Evolutionary conservation across 805 yeast genomes (phyloP).

Genomic region (Spathaspora girioi): DNA sequence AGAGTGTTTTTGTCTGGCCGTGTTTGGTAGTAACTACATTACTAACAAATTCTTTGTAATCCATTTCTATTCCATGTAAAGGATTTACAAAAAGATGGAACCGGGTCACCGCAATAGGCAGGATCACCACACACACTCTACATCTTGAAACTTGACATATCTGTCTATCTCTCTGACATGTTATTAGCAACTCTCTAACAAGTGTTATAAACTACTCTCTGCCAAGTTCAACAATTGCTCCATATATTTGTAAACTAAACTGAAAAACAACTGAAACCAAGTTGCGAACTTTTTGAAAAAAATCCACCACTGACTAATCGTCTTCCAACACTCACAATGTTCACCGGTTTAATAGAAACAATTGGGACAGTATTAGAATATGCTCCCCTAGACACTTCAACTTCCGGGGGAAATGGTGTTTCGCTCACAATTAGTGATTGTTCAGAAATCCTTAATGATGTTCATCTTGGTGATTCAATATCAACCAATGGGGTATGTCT

Average conservation of each 20-base stretch:
- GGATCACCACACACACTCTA: too few relatives aligned
- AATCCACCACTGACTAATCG: neutral
- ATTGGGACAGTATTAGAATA: conserved; percentile 65
- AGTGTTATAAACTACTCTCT: neutral
- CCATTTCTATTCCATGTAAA: too few relatives aligned
- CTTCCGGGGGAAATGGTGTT: conserved; percentile 70
- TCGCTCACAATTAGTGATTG: conserved; percentile 67
- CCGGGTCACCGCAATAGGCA: too few relatives aligned
- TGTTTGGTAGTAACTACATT: too few relatives aligned
- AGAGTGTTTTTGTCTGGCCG: too few relatives aligned
- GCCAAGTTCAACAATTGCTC: neutral
- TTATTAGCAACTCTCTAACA: too few relatives aligned
- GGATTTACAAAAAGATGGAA: too few relatives aligned
- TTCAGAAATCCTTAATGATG: conserved; percentile 62
- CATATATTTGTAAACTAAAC: too few relatives aligned
- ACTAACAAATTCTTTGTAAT: too few relatives aligned
- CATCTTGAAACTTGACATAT: too few relatives aligned
- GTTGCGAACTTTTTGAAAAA: neutral
- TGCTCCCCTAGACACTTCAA: conserved; percentile 42
- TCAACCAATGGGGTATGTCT: conserved; percentile 87
- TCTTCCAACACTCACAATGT: conserved; percentile 47
- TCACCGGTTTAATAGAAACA: conserved; percentile 88
- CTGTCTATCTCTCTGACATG: too few relatives aligned
- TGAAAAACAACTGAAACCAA: neutral
- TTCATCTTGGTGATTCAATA: conserved; percentile 91